phyloP scores from a whole-genome alignment of 371 early-diverging fungal genomes.

The Mortierella sp. region DNA sequence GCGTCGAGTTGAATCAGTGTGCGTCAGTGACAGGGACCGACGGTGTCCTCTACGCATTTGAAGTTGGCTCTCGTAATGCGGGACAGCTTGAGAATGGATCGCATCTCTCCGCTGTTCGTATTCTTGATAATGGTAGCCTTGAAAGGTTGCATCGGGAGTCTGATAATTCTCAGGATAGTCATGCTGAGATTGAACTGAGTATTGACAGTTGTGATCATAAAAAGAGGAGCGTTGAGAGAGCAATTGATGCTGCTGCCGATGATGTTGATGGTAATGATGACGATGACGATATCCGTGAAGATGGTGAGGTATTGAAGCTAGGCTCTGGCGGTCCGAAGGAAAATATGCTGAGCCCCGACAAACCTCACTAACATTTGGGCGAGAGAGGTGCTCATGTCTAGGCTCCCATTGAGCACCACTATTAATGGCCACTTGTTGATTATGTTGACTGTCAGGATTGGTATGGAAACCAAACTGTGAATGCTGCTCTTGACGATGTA shows the following conservation, averaged over 20 bases:
- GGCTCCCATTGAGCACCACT: slow-evolving; percentile 34
- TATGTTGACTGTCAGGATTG: slow-evolving; percentile 1
- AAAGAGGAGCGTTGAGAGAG: no score
- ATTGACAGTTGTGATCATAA: no score
- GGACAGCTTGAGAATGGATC: neutral
- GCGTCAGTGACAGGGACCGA: slow-evolving; percentile 30
- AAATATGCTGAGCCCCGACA: slow-evolving; percentile 13
- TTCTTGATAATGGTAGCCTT: neutral
- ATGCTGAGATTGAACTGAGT: no score
- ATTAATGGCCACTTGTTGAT: slow-evolving; percentile 14
- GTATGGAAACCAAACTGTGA: slow-evolving; percentile 2
- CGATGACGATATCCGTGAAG: neutral
- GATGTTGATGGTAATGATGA: neutral
- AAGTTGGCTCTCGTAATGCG: neutral
- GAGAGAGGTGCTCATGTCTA: slow-evolving; percentile 18
- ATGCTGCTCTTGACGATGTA: neutral
- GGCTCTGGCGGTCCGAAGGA: no score
- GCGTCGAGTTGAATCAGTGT: neutral
- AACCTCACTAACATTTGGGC: slow-evolving; percentile 7
- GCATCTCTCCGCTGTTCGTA: neutral
- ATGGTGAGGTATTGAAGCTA: no score
- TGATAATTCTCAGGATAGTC: no score
- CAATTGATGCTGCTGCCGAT: no score
- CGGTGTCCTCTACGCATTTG: slow-evolving; percentile 5
- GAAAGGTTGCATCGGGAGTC: no score